phyloP scores from a whole-genome alignment of 257 asterid genomes.

The Solanum virginianum region DNA sequence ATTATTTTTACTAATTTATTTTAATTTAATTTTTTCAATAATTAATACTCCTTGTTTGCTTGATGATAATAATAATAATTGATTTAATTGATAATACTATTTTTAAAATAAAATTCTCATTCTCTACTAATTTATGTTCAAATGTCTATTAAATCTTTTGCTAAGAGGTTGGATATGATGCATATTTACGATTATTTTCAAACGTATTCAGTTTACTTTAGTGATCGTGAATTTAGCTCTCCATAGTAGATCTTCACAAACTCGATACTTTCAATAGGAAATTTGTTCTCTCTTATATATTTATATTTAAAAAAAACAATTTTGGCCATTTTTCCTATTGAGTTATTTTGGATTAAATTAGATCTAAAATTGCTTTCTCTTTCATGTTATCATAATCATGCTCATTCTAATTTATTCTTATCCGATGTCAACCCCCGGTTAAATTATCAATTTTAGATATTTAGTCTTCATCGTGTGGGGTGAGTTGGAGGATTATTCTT shows the following conservation, averaged over 20 bases:
- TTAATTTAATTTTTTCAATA: too few species aligned
- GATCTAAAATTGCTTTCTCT: rapidly evolving
- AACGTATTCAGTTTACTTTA: background rate
- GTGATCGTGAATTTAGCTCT: background rate
- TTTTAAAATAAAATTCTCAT: background rate
- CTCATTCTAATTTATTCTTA: background rate
- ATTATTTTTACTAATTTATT: too few species aligned
- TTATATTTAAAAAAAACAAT: too few species aligned
- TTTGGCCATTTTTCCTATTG: background rate
- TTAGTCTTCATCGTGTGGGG: background rate
- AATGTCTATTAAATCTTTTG: background rate
- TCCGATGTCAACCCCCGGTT: background rate
- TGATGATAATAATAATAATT: too few species aligned
- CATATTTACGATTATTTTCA: background rate
- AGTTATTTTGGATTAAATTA: background rate
- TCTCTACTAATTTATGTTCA: background rate
- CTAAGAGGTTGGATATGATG: background rate
- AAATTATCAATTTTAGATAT: background rate
- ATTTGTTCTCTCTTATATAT: too few species aligned
- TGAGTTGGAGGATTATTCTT: background rate
- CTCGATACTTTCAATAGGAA: background rate
- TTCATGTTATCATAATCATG: background rate
- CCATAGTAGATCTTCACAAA: rapidly evolving
- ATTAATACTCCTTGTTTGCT: too few species aligned
- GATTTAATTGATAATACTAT: background rate